A percentile compares a stretch with the other conserved stretches of the same genome.
phyloP scores from a whole-genome alignment of 2,329 filamentous ascomycete genomes.

The Parafenestella ontariensis region DNA sequence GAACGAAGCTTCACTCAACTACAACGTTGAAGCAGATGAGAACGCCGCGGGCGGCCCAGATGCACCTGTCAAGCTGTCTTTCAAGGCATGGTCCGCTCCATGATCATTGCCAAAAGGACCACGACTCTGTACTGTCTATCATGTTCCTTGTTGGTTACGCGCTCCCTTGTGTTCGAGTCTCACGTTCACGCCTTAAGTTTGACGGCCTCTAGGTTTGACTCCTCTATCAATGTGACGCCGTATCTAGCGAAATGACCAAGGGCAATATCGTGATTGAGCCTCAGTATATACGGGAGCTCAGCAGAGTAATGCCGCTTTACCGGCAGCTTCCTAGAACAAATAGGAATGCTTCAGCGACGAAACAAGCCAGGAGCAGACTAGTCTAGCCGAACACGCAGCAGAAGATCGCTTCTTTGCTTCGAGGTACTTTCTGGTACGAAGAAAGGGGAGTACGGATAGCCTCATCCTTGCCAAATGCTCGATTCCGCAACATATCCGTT shows the following conservation, averaged over 20 bases:
- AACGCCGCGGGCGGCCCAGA: slow-evolving; percentile 21
- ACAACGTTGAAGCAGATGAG: slow-evolving; percentile 21
- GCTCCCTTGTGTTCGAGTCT: slow-evolving; percentile 19
- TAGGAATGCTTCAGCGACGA: slow-evolving; percentile 27
- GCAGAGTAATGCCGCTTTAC: slow-evolving; percentile 30
- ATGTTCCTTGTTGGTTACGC: slow-evolving; percentile 5
- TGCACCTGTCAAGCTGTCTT: slow-evolving; percentile 26
- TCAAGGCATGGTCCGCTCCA: slow-evolving; percentile 23
- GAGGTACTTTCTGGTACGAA: slow-evolving; percentile 31
- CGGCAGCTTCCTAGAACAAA: slow-evolving; percentile 25
- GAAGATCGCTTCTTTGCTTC: slow-evolving; percentile 17
- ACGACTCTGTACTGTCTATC: slow-evolving; percentile 12
- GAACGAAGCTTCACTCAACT: slow-evolving; percentile 31
- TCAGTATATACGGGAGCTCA: slow-evolving; percentile 22
- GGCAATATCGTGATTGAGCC: slow-evolving; percentile 27
- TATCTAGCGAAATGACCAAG: slow-evolving; percentile 10
- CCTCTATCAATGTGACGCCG: slow-evolving; percentile 18
- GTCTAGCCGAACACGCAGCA: slow-evolving; percentile 27
- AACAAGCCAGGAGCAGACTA: slow-evolving; percentile 31
- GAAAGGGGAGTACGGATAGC: slow-evolving; percentile 20
- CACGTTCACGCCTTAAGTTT: slow-evolving; percentile 18
- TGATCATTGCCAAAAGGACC: slow-evolving; percentile 20
- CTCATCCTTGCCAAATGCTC: slow-evolving; percentile 24
- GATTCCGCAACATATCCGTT: slow-evolving; percentile 25
- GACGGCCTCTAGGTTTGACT: slow-evolving; percentile 15